A percentile compares a stretch with the other conserved stretches of the same genome.
Evolutionary conservation across 176 grass and related monocot genomes (phyloP).

Genomic region (Zoysia pacifica): DNA sequence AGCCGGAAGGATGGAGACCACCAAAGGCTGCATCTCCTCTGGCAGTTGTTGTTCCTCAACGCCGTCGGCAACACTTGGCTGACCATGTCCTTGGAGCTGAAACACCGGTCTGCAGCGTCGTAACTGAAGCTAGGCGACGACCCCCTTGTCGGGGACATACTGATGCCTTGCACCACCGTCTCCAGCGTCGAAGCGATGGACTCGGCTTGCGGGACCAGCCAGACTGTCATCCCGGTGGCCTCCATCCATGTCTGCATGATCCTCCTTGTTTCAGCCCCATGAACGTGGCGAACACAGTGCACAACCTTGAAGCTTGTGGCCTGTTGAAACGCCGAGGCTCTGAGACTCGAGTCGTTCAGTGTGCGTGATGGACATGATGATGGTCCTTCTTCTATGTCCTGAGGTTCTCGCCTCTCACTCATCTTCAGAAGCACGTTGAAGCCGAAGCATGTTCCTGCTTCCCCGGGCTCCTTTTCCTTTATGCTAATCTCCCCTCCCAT

Average conservation of each 20-base stretch:
- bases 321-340: slow-evolving; percentile 35
- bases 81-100: slow-evolving; percentile 46
- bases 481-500: slow-evolving; percentile 93
- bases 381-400: slow-evolving; percentile 49
- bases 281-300: slow-evolving; percentile 62
- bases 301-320: slow-evolving; percentile 44
- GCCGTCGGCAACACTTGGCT: slow-evolving; percentile 38
- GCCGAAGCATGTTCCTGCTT: slow-evolving; percentile 71
- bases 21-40: not conserved
- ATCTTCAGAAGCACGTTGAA: slow-evolving; percentile 76
- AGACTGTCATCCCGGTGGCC: slow-evolving; percentile 64
- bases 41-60: slow-evolving; percentile 20
- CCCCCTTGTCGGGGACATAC: not conserved
- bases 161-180: slow-evolving; percentile 37
- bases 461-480: slow-evolving; percentile 57
- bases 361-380: not conserved
- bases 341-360: not conserved
- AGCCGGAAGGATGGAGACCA: slow-evolving; percentile 18
- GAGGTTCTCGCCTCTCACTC: slow-evolving; percentile 5
- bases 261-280: slow-evolving; percentile 61
- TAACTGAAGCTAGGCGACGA: not conserved
- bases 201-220: slow-evolving; percentile 36
- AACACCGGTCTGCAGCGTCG: slow-evolving; percentile 30
- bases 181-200: slow-evolving; percentile 44
- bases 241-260: slow-evolving; percentile 77